Percentiles rank a stretch among this genome's conserved stretches.
Conservation (phyloP, 768 basidiomycete genomes). For the Mycena rebaudengoi region DNA sequence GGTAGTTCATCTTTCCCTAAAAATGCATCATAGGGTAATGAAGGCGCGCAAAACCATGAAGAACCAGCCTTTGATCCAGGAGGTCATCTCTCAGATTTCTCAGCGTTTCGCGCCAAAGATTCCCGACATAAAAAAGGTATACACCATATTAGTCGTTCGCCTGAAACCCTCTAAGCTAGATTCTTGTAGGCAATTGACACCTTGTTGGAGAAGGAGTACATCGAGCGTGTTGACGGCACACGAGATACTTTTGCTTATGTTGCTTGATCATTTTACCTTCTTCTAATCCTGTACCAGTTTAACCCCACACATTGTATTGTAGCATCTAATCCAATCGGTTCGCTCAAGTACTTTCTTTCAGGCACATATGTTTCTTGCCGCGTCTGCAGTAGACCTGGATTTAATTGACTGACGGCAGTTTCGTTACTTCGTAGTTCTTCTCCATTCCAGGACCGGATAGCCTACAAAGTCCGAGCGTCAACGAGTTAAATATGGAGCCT, state of each 20-base stretch:
- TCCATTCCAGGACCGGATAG: too few relatives aligned
- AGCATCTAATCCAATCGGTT: conserved; percentile 23
- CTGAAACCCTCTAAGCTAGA: conserved; percentile 18
- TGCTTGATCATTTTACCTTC: conserved; percentile 39
- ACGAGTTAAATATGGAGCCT: too few relatives aligned
- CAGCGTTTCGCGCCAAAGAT: conserved; percentile 93
- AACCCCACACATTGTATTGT: conserved; percentile 23
- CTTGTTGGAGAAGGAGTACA: conserved; percentile 95
- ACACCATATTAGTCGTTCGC: conserved; percentile 16
- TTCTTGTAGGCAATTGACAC: conserved; percentile 87
- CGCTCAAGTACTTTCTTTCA: too few relatives aligned
- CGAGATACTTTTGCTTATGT: conserved; percentile 88
- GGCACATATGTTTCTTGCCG: too few relatives aligned
- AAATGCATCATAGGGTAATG: conserved; percentile 64
- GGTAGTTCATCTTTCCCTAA: neutral
- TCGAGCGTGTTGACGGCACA: conserved; percentile 92
- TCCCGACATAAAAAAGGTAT: conserved; percentile 94
- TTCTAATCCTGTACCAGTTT: conserved; percentile 20
- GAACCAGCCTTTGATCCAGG: conserved; percentile 89
- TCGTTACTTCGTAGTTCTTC: too few relatives aligned
- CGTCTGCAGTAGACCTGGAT: too few relatives aligned
- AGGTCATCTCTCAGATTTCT: conserved; percentile 90
- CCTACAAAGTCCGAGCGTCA: too few relatives aligned
- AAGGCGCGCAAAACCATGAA: conserved; percentile 96
- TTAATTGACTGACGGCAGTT: too few relatives aligned